Percentiles rank a stretch among this genome's conserved stretches.
Evolutionary conservation across 2,329 filamentous ascomycete species (phyloP).

Genomic region (Colletotrichum sp.): DNA sequence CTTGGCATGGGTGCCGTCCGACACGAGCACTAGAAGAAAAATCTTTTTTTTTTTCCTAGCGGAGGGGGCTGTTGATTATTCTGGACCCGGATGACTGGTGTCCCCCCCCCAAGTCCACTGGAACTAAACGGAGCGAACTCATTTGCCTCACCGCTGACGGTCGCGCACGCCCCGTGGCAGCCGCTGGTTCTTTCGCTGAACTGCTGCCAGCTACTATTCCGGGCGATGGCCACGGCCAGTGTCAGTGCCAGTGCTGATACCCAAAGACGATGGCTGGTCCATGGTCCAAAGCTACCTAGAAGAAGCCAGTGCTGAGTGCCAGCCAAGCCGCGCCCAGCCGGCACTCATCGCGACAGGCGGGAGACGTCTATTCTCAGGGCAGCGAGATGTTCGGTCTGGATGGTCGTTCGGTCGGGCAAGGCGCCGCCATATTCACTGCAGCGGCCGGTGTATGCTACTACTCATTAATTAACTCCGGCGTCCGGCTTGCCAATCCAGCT

Average conservation of each 20-base stretch:
- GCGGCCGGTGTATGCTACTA: background rate
- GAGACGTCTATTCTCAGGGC: background rate
- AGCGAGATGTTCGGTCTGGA: background rate
- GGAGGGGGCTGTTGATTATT: background rate
- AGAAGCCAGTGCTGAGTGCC: background rate
- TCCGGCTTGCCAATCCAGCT: constrained; percentile 7
- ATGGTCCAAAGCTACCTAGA: background rate
- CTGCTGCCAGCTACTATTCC: constrained; percentile 6
- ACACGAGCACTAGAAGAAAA: background rate
- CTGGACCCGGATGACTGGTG: constrained; percentile 3
- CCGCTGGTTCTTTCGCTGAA: background rate
- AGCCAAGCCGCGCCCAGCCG: constrained; percentile 1
- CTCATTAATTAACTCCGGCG: background rate
- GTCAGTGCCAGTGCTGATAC: background rate
- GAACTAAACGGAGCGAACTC: constrained; percentile 2
- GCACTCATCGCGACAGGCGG: background rate
- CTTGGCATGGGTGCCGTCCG: background rate
- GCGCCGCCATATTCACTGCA: background rate
- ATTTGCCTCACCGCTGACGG: constrained; percentile 12
- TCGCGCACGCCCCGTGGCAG: constrained; percentile 2
- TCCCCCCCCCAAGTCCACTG: background rate
- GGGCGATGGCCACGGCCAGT: background rate
- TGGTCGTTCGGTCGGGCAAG: background rate
- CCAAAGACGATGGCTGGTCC: background rate
- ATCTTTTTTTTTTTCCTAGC: background rate